These are phyloP conservation scores for Evernia prunastri DNA, from an alignment of 495 filamentous ascomycete species.

Conservation along the genomic window DNA sequence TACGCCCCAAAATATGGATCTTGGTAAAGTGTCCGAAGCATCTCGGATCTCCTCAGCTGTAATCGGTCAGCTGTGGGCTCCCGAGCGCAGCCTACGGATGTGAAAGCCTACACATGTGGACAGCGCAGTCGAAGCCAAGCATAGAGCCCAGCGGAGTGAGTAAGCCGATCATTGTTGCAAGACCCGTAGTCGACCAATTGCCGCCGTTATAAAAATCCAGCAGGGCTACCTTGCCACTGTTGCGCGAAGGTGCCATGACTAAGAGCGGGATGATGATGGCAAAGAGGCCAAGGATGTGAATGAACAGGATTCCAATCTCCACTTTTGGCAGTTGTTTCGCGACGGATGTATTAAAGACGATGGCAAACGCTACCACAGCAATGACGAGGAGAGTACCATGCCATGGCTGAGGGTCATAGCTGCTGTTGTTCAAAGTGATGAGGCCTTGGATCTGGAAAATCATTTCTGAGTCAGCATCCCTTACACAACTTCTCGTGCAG, in stretches of 20 bases:
- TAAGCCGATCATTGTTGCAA: conserved; percentile 51
- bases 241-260: conserved; percentile 42
- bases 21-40: conserved; percentile 50
- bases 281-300: conserved; percentile 58
- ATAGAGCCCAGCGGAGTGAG: conserved; percentile 46
- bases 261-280: conserved; percentile 54
- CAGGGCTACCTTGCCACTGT: conserved; percentile 44
- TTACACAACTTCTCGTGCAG: background rate
- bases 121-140: conserved; percentile 50
- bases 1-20: conserved; percentile 46
- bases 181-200: conserved; percentile 47
- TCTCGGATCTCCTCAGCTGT: conserved; percentile 51
- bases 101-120: conserved; percentile 46
- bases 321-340: conserved; percentile 49
- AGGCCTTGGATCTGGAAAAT: conserved; percentile 47
- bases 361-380: conserved; percentile 43
- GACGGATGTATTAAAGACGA: conserved; percentile 51
- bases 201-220: conserved; percentile 49
- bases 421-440: conserved; percentile 38
- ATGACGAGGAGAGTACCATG: conserved; percentile 56
- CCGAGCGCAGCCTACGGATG: background rate
- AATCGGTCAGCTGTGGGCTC: conserved; percentile 11
- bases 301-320: conserved; percentile 51
- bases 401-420: conserved; percentile 46
- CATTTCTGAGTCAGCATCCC: background rate